Evolutionary conservation across 345 rosid genomes (phyloP).

Genomic region (Garcia nutans): DNA sequence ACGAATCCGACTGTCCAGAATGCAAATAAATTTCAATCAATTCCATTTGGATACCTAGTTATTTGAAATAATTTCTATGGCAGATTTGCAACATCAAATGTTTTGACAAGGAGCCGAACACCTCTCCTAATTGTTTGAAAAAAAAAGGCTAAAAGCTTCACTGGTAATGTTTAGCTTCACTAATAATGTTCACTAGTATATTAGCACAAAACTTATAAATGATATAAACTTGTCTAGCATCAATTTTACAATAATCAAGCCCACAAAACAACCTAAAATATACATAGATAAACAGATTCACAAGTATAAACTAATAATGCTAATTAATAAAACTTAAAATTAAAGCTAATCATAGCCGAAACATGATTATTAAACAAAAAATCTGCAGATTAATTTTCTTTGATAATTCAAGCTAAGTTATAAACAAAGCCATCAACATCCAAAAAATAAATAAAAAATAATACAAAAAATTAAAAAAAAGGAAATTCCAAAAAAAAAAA

Average conservation of each 20-base stretch:
- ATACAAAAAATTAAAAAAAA: background rate
- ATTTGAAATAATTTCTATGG: no score
- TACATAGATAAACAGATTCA: background rate
- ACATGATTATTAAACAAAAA: background rate
- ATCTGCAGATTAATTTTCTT: background rate
- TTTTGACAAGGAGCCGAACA: background rate
- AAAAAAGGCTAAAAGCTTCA: background rate
- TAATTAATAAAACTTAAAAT: background rate
- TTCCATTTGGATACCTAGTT: no score
- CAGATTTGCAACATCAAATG: background rate
- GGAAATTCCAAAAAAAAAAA: no score
- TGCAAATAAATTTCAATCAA: background rate
- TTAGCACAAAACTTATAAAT: background rate
- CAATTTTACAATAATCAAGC: background rate
- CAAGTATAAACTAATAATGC: background rate
- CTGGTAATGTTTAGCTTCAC: background rate
- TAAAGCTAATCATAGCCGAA: slow-evolving; percentile 1
- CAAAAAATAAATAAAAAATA: background rate
- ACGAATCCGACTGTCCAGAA: background rate
- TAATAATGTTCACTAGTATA: background rate
- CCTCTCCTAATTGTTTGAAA: background rate
- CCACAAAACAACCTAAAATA: background rate
- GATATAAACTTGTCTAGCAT: background rate
- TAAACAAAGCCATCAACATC: background rate
- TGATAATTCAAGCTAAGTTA: background rate